phyloP scores from a whole-genome alignment of 768 basidiomycete species.

The Lentinula boryana region DNA sequence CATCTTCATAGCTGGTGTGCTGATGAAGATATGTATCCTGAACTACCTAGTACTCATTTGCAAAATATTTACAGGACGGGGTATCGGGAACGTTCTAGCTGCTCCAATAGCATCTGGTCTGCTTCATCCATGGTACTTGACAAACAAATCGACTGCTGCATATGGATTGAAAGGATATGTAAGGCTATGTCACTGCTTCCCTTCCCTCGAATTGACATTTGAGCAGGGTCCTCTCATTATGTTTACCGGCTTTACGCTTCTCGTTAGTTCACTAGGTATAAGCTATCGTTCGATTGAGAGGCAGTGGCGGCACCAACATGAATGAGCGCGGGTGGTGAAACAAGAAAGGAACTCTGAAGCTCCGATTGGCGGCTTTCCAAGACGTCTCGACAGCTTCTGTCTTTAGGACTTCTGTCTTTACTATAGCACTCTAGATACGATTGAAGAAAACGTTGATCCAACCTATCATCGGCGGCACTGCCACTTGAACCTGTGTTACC shows the following conservation, averaged over 20 bases:
- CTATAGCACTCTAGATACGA: too few relatives aligned
- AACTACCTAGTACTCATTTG: neutral
- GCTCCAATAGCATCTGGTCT: conserved; percentile 8
- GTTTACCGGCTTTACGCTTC: neutral
- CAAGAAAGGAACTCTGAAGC: too few relatives aligned
- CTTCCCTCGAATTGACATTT: neutral
- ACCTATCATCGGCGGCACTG: too few relatives aligned
- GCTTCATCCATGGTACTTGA: conserved; percentile 8
- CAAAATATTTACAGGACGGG: neutral
- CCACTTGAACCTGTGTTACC: too few relatives aligned
- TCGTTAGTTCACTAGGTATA: neutral
- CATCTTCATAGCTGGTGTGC: conserved; percentile 6
- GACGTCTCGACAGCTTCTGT: too few relatives aligned
- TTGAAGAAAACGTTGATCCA: too few relatives aligned
- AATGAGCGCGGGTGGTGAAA: neutral
- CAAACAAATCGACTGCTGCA: neutral
- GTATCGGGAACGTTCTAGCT: neutral
- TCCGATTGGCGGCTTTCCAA: too few relatives aligned
- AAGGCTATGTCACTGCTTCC: neutral
- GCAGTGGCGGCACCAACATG: neutral
- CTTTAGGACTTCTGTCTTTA: too few relatives aligned
- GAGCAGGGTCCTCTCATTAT: conserved; percentile 1
- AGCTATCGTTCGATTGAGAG: neutral
- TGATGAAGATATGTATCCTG: too few relatives aligned
- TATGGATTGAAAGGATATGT: conserved; percentile 11